A percentile compares a stretch with the other conserved stretches of the same genome.
Evolutionary conservation across 1,139 yeast genomes (phyloP).

Genomic region (Diutina rugosa): DNA sequence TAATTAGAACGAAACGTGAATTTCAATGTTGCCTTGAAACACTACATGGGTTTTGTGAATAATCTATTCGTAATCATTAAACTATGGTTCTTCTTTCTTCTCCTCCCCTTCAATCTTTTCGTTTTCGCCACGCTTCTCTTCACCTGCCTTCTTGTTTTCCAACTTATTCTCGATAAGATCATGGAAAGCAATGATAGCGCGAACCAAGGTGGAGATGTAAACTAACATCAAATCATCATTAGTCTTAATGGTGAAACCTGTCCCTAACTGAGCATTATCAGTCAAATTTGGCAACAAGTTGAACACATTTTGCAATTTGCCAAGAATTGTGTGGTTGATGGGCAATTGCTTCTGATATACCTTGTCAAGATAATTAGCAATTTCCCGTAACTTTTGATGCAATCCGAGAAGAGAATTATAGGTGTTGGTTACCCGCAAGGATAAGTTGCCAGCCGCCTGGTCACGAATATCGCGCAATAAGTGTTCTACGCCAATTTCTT

Average conservation of each 20-base stretch:
- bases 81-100: not conserved
- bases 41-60: not conserved
- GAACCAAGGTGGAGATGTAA: conserved; percentile 76
- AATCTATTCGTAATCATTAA: not conserved
- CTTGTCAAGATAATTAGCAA: conserved; percentile 66
- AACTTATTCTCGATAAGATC: conserved; percentile 93
- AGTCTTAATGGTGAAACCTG: conserved; percentile 83
- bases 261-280: conserved; percentile 36
- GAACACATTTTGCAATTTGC: conserved; percentile 89
- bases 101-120: not conserved
- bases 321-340: conserved; percentile 79
- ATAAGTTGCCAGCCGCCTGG: conserved; percentile 89
- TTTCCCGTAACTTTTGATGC: conserved; percentile 67
- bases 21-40: no score
- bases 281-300: conserved; percentile 75
- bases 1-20: no score
- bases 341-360: conserved; percentile 67
- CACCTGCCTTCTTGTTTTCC: conserved; percentile 44
- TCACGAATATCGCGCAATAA: conserved; percentile 87
- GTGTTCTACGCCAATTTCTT: conserved; percentile 98
- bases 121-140: not conserved
- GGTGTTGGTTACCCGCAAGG: conserved; percentile 79
- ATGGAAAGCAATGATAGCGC: conserved; percentile 94
- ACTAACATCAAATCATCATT: conserved; percentile 94
- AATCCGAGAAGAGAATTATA: conserved; percentile 81